Evolutionary conservation across 169 alveolate species (phyloP), one percentile per base, ranked within the genome.

Genomic region (Babesia divergens): DNA sequence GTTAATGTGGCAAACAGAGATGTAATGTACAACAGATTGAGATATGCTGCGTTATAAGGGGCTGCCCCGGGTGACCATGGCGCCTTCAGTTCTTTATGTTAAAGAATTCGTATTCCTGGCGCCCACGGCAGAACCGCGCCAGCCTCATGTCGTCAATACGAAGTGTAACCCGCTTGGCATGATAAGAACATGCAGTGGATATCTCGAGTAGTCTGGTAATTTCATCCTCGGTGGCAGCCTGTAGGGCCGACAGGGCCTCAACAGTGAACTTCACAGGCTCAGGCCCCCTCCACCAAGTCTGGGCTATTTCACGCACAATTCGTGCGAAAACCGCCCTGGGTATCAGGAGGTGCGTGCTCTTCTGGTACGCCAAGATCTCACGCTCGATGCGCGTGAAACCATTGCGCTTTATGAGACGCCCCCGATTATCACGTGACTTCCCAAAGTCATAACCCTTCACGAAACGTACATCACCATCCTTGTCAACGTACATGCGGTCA

Each of bases 221-320:
- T 43, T 80, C 88, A 24, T 80, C 88, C 50, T 80, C 88, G 8
- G 88, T 70, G n/a, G 88, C 88, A 16, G 81, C 79, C 51, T 80
- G 88, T 11, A 80, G 66, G 0, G 88, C 88, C 1, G 88, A 44
- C 29, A 80, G 75, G 8, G 88, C 88, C 65, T 80, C 88, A 32
- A 80, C 88, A 14, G 88, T 80, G 80, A 80, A 80, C 65, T 71
- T 68, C 2, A 80, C 70, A 16, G 68, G 83, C 38, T 72, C 88
- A 14, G 60, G 60, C 11, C 88, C 88, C n/a, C 50, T 7, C 65
- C 59, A 80, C 83, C 88, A 80, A 3, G 47, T 35, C 40, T 80
- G 88, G 43, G 88, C 88, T 16, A 80, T 80, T 31, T 80, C 88
- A 22, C 84, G 69, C 24, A 80, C 88, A 18, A 80, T 55, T 24